Conservation (phyloP, 352 stramenopile species). For the Pythium brachiatum region DNA sequence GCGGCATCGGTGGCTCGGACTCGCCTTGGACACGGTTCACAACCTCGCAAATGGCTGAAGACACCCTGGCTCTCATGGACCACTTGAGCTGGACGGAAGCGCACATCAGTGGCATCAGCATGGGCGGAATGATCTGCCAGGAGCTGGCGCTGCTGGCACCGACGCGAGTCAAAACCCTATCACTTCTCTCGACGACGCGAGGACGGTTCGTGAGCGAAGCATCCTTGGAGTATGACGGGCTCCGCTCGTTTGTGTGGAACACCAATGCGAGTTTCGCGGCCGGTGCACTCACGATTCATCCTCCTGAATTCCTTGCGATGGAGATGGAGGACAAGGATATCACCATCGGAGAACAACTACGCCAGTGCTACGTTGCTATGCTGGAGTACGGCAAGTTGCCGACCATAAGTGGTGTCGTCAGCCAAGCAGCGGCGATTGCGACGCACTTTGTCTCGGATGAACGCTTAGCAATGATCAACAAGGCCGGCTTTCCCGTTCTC, state of each 20-base stretch:
- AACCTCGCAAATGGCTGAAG: constrained; percentile 58
- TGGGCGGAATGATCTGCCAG: constrained; percentile 48
- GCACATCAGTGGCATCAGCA: constrained; percentile 40
- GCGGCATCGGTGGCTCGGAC: constrained; percentile 44
- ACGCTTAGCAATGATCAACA: constrained; percentile 37
- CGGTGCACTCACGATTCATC: constrained; percentile 35
- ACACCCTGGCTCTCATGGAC: constrained; percentile 54
- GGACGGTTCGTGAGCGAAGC: constrained; percentile 39
- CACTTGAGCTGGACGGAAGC: constrained; percentile 42
- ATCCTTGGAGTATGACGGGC: constrained; percentile 7
- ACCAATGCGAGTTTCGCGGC: constrained; percentile 27
- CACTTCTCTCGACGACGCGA: constrained; percentile 47
- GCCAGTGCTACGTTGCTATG: constrained; percentile 13
- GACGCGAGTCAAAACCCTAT: constrained; percentile 43
- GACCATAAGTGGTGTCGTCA: constrained; percentile 11
- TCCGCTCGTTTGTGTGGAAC: constrained; percentile 31
- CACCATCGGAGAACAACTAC: constrained; percentile 10
- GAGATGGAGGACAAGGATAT: constrained; percentile 27
- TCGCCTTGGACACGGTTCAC: constrained; percentile 49
- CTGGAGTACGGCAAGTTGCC: not conserved
- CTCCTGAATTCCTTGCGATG: constrained; percentile 30
- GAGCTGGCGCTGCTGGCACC: constrained; percentile 46
- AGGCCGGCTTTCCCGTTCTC: constrained; percentile 43
- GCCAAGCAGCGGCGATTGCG: constrained; percentile 20
- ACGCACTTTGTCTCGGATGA: constrained; percentile 54